A percentile compares a stretch with the other conserved stretches of the same genome.
phyloP scores from a whole-genome alignment of 2,329 filamentous ascomycete species.

The Ceratocystis variospora region DNA sequence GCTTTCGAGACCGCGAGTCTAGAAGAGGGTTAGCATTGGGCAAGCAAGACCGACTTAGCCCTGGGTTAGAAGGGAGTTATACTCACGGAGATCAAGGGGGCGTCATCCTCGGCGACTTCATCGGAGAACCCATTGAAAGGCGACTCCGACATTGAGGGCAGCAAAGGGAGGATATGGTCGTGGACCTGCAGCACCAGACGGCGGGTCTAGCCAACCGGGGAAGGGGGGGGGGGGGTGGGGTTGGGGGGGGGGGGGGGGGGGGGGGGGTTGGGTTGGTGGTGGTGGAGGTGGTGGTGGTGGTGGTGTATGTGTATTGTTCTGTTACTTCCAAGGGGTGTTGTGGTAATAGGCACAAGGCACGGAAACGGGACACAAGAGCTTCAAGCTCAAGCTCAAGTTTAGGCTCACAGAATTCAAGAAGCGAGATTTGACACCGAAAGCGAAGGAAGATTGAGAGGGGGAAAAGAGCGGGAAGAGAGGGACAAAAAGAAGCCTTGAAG shows the following conservation, averaged over 20 bases:
- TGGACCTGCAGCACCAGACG: conserved; percentile 1
- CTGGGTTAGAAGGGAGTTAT: not conserved
- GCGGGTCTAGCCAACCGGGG: not conserved
- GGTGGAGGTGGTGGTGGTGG: too few relatives aligned
- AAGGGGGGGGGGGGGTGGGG: too few relatives aligned
- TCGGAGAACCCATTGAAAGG: conserved; percentile 19
- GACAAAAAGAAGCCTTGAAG: not conserved
- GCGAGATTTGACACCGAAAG: not conserved
- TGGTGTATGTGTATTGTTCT: not conserved
- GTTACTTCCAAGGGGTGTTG: not conserved
- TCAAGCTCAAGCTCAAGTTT: not conserved
- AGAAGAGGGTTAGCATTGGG: conserved; percentile 5
- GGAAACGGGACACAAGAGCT: too few relatives aligned
- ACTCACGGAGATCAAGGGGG: conserved; percentile 21
- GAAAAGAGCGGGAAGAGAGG: not conserved
- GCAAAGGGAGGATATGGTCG: not conserved
- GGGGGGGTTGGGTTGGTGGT: too few relatives aligned
- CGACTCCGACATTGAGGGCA: conserved; percentile 19
- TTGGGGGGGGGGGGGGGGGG: too few relatives aligned
- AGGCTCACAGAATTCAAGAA: not conserved
- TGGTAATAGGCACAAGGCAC: not conserved
- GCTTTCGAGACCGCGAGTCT: conserved; percentile 80
- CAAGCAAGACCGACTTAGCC: not conserved
- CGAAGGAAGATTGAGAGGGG: not conserved
- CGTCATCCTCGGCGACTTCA: conserved; percentile 19